Conservation (phyloP, 495 filamentous ascomycete genomes). For the Talaromyces liani region DNA sequence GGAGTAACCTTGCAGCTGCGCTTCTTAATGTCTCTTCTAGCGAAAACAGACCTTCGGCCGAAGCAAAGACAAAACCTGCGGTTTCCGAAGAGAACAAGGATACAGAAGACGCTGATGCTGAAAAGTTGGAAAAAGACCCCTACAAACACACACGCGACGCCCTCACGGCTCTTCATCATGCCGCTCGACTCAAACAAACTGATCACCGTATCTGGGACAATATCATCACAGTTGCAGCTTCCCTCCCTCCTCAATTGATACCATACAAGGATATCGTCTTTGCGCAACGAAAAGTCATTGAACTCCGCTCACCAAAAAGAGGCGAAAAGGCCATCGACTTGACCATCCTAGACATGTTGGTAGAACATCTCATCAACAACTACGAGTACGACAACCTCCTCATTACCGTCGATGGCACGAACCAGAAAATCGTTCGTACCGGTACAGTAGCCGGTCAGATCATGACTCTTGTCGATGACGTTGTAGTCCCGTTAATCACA, state of each 20-base stretch:
- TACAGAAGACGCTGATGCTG: constrained; percentile 24
- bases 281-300: constrained; percentile 65
- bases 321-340: constrained; percentile 75
- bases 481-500: constrained; percentile 77
- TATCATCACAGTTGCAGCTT: constrained; percentile 74
- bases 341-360: constrained; percentile 59
- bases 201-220: constrained; percentile 95
- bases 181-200: constrained; percentile 69
- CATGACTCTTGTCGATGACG: constrained; percentile 62
- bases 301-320: constrained; percentile 55
- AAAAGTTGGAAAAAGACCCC: constrained; percentile 27
- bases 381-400: constrained; percentile 34
- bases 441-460: constrained; percentile 46
- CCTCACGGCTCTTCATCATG: constrained; percentile 75
- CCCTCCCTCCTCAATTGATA: constrained; percentile 62
- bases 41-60: constrained; percentile 24
- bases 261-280: constrained; percentile 66
- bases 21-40: constrained; percentile 42
- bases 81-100: constrained; percentile 18
- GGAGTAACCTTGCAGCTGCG: constrained; percentile 88
- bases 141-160: constrained; percentile 63
- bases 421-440: constrained; percentile 25
- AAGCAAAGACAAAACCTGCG: constrained; percentile 27
- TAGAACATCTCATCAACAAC: constrained; percentile 59
- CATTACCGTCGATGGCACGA: constrained; percentile 11